These are phyloP conservation scores for Phytophthora uliginosa DNA, from an alignment of 352 stramenopile species.

Conservation along the genomic window DNA sequence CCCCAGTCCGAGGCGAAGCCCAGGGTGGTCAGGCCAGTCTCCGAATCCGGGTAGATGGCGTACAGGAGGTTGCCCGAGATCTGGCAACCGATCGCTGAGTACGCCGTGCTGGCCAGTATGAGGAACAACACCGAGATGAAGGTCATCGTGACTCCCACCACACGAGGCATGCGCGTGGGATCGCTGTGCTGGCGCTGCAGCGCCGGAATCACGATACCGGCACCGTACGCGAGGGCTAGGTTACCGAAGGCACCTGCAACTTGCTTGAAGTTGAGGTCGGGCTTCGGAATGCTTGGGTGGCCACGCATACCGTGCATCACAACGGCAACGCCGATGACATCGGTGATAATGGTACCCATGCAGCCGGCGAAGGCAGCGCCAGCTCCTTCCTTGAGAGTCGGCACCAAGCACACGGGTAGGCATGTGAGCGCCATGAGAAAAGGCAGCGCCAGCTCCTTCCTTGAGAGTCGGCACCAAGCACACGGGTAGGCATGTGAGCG, in stretches of 20 bases:
- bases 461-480: slow-evolving; percentile 63
- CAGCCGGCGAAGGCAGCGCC: slow-evolving; percentile 56
- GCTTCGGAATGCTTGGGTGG: slow-evolving; percentile 36
- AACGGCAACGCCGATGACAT: slow-evolving; percentile 49
- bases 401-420: too few species aligned
- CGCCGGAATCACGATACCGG: slow-evolving; percentile 54
- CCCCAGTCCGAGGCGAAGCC: slow-evolving; percentile 51
- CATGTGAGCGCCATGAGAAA: too few species aligned
- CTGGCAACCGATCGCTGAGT: slow-evolving; percentile 57
- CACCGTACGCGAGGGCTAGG: slow-evolving; percentile 63
- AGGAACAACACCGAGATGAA: slow-evolving; percentile 56
- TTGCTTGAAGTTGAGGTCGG: slow-evolving; percentile 58
- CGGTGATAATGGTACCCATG: slow-evolving; percentile 54
- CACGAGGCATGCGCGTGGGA: slow-evolving; percentile 58
- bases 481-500: slow-evolving; percentile 41
- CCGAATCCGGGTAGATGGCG: slow-evolving; percentile 49
- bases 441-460: slow-evolving; percentile 45
- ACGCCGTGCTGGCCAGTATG: slow-evolving; percentile 49
- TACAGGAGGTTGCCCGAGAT: slow-evolving; percentile 68
- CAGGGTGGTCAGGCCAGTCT: slow-evolving; percentile 39
- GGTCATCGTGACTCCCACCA: slow-evolving; percentile 53
- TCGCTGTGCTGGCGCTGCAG: slow-evolving; percentile 38
- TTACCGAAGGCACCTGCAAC: slow-evolving; percentile 59
- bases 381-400: too few species aligned
- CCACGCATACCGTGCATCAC: slow-evolving; percentile 52